Evolutionary conservation across 2,329 filamentous ascomycete genomes (phyloP), one percentile per base, ranked within the genome.

Genomic region (Rachicladosporium sp.): DNA sequence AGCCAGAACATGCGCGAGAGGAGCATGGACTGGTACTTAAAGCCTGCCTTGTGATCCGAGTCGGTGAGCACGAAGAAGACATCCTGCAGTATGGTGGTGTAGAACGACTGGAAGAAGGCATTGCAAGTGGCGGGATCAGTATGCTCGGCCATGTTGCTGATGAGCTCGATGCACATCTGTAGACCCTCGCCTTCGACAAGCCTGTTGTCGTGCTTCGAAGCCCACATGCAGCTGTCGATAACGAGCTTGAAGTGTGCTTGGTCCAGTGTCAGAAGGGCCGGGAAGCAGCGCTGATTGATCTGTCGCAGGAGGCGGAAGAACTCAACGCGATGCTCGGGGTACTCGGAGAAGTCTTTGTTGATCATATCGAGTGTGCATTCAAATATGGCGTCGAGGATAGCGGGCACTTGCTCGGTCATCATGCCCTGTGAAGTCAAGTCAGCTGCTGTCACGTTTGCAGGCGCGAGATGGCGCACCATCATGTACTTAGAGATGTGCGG

Each of bases 261-360:
- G 59, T 98, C 89, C 29, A 98, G 78, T 64, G 93, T 93, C 49
- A 98, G 73, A 13, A 98, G 74, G 1, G 91, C 82, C 35, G 86
- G 86, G 78, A 98, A 98, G 65, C 91, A 98, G 61, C 93, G 86
- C 35, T 96, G 68, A 63, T 98, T 98, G 66, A 98, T 96, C 10
- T 89, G 85, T 50, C 93, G 77, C 31, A 98, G 73, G 19, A 98
- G 76, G 64, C 94, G 95, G 74, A 98, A 98, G 65, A 98, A 98
- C 62, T 96, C 89, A n/a, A 98, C 91, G 42, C 93, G 82, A 60
- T 98, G 91, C 62, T 98, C 91, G 0, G 91, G 91, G 62, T 93
- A 98, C 59, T 98, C 91, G 35, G 93, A 95, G 64, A 98, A 98
- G 64, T 98, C 91, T 68, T 98, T 98, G 76, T 96, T 98, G 68